phyloP scores from a whole-genome alignment of 768 basidiomycete species.

The Tricholoma furcatifolium region DNA sequence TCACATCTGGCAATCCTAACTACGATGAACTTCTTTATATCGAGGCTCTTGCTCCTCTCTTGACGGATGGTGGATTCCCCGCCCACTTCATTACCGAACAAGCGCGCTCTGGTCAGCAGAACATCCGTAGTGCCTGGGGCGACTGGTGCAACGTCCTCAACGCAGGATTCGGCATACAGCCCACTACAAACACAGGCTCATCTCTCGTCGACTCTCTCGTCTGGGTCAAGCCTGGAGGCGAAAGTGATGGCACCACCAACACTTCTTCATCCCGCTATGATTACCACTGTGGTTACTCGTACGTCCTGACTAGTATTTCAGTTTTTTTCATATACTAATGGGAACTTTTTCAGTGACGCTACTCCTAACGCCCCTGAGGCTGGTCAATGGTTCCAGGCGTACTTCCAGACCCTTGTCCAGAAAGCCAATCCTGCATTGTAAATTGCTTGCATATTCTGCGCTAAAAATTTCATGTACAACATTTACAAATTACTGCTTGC shows the following conservation, averaged over 20 bases:
- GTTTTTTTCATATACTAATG: constrained; percentile 3
- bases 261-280: constrained; percentile 53
- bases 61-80: constrained; percentile 45
- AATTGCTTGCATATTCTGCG: background rate
- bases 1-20: constrained; percentile 58
- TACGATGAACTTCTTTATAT: constrained; percentile 64
- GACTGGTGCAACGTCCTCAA: constrained; percentile 70
- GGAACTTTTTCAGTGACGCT: constrained; percentile 40
- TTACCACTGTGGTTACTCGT: constrained; percentile 46
- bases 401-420: constrained; percentile 54
- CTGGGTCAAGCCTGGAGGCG: constrained; percentile 70
- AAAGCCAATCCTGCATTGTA: constrained; percentile 54
- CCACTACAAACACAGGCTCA: constrained; percentile 54
- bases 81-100: constrained; percentile 69
- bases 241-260: constrained; percentile 63
- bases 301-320: constrained; percentile 21
- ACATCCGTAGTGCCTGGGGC: constrained; percentile 59
- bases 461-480: background rate
- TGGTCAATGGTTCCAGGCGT: constrained; percentile 70
- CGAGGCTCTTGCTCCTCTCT: constrained; percentile 48
- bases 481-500: too few relatives aligned
- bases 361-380: constrained; percentile 57
- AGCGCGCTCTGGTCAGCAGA: constrained; percentile 62
- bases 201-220: constrained; percentile 58
- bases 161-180: constrained; percentile 61